phyloP scores from a whole-genome alignment of 2,329 filamentous ascomycete genomes.

The Neocatenulostroma microsporum region DNA sequence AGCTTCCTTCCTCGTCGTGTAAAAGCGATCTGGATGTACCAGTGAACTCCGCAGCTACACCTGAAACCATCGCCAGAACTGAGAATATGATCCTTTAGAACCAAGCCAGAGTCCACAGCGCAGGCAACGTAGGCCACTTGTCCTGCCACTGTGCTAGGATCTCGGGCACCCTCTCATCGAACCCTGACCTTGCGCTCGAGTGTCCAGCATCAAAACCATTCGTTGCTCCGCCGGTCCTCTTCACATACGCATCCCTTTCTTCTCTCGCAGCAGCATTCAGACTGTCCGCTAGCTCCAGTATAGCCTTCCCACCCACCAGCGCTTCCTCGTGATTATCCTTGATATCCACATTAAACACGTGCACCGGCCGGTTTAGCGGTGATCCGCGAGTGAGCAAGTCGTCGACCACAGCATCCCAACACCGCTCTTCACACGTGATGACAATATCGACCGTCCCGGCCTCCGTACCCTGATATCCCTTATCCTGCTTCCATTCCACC shows the following conservation, averaged over 20 bases:
- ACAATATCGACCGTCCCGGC: constrained; percentile 87
- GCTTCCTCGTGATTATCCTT: constrained; percentile 98
- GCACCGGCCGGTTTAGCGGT: constrained; percentile 83
- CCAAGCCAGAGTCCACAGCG: constrained; percentile 92
- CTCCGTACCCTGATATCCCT: constrained; percentile 73
- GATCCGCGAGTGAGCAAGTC: constrained; percentile 80
- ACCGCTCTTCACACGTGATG: constrained; percentile 94
- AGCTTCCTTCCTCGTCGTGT: too few species aligned
- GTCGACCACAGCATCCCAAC: constrained; percentile 96
- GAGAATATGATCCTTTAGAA: too few species aligned
- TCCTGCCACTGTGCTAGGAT: constrained; percentile 92
- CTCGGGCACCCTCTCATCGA: constrained; percentile 89
- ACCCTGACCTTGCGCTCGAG: constrained; percentile 61
- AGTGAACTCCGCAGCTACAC: too few species aligned
- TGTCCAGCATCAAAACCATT: constrained; percentile 66
- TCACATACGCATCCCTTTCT: constrained; percentile 69
- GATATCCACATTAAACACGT: constrained; percentile 98
- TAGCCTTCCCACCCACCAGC: constrained; percentile 78
- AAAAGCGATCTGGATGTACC: too few species aligned
- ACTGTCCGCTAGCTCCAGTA: constrained; percentile 79
- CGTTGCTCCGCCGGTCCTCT: constrained; percentile 34
- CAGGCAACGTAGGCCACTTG: constrained; percentile 82
- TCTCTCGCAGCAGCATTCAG: constrained; percentile 73
- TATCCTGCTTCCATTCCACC: constrained; percentile 53
- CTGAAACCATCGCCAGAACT: too few species aligned